These are phyloP conservation scores for Echeveria elegans DNA, from an alignment of 164 flowering plant genomes.

Conservation along the genomic window DNA sequence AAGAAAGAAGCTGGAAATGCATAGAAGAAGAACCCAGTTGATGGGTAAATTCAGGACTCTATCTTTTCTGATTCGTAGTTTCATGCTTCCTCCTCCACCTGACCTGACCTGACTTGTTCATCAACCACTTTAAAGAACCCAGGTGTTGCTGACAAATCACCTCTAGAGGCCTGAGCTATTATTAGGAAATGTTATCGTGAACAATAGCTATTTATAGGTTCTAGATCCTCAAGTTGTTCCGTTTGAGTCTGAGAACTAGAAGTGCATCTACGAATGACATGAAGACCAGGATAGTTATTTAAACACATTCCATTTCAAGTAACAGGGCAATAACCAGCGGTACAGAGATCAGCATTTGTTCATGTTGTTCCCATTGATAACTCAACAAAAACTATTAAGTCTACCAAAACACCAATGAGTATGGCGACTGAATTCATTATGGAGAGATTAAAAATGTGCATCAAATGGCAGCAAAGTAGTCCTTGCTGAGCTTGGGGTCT, in stretches of 20 bases:
- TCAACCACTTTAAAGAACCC: neutral
- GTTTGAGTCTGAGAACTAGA: neutral
- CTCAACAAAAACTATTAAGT: too few relatives aligned
- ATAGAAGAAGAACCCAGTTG: conserved; percentile 27
- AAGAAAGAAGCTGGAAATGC: conserved; percentile 54
- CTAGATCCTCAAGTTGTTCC: conserved; percentile 2
- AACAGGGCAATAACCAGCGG: too few relatives aligned
- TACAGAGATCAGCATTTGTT: too few relatives aligned
- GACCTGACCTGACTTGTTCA: neutral
- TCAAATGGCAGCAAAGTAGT: conserved; percentile 63
- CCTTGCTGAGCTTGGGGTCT: conserved; percentile 93
- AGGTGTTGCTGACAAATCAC: neutral
- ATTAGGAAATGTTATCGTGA: neutral
- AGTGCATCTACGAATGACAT: neutral
- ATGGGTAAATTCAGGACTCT: neutral
- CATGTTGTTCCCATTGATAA: too few relatives aligned
- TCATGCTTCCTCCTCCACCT: neutral
- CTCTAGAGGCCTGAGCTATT: neutral
- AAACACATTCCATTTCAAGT: too few relatives aligned
- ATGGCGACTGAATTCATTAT: too few relatives aligned
- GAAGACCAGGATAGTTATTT: too few relatives aligned
- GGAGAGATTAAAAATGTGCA: too few relatives aligned
- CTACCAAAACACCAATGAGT: neutral
- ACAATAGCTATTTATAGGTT: neutral
- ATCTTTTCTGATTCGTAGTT: conserved; percentile 4